These are phyloP conservation scores for Hamigera avellanea DNA, from an alignment of 495 filamentous ascomycete species.

Conservation along the genomic window DNA sequence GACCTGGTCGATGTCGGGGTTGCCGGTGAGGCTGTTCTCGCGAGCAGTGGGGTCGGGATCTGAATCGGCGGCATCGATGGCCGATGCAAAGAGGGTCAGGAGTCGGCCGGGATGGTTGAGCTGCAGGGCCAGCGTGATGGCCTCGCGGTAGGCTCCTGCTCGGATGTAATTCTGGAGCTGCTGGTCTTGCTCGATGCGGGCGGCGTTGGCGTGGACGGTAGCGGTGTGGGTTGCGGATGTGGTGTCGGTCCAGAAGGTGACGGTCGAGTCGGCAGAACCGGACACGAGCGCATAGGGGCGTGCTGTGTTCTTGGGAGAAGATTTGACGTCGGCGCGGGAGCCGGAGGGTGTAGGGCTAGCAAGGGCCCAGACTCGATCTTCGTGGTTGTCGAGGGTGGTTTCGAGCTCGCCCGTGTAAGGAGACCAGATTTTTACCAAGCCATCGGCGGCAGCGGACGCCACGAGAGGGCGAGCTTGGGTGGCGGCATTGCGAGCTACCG, in stretches of 20 bases:
- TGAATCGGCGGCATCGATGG: slow-evolving; percentile 48
- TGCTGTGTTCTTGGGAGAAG: slow-evolving; percentile 13
- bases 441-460: slow-evolving; percentile 84
- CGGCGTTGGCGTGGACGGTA: slow-evolving; percentile 54
- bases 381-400: slow-evolving; percentile 89
- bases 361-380: slow-evolving; percentile 84
- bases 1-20: slow-evolving; percentile 74
- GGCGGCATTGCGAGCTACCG: slow-evolving; percentile 9
- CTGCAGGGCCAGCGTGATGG: slow-evolving; percentile 80
- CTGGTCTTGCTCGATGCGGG: slow-evolving; percentile 86
- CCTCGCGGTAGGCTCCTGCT: slow-evolving; percentile 73
- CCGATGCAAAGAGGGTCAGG: slow-evolving; percentile 68
- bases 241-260: slow-evolving; percentile 94
- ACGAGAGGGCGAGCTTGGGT: slow-evolving; percentile 43
- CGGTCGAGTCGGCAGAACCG: slow-evolving; percentile 75
- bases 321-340: slow-evolving; percentile 25
- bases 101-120: slow-evolving; percentile 87
- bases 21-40: slow-evolving; percentile 47
- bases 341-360: slow-evolving; percentile 51
- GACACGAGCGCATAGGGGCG: slow-evolving; percentile 65
- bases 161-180: slow-evolving; percentile 85
- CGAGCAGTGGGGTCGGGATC: slow-evolving; percentile 12
- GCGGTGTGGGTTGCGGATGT: slow-evolving; percentile 66
- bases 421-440: slow-evolving; percentile 95
- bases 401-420: slow-evolving; percentile 66